Evolutionary conservation across 805 yeast species (phyloP).

Genomic region (Jamesozyma jinghongensis): DNA sequence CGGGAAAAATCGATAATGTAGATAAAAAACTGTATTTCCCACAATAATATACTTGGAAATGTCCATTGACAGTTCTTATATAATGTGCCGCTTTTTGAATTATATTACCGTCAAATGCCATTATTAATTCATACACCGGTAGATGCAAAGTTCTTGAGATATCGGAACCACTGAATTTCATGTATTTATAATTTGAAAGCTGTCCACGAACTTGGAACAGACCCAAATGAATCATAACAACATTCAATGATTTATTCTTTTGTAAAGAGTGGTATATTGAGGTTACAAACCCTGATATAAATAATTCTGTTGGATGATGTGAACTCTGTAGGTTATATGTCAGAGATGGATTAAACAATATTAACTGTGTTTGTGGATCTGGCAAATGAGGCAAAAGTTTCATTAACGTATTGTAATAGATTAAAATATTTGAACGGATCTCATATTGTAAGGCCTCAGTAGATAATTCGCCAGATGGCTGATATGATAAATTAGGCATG

Average conservation of each 20-base stretch:
- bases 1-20: slow-evolving; percentile 3
- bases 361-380: slow-evolving; percentile 14
- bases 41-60: slow-evolving; percentile 10
- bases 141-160: slow-evolving; percentile 16
- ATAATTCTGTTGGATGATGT: slow-evolving; percentile 23
- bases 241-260: slow-evolving; percentile 7
- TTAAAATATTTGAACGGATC: slow-evolving; percentile 19
- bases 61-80: slow-evolving; percentile 12
- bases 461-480: slow-evolving; percentile 23
- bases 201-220: slow-evolving; percentile 25
- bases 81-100: slow-evolving; percentile 9
- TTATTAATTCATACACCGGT: slow-evolving; percentile 23
- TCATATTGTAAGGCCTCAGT: slow-evolving; percentile 16
- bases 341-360: slow-evolving; percentile 25
- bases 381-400: slow-evolving; percentile 18
- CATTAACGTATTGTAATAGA: slow-evolving; percentile 16
- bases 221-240: slow-evolving; percentile 22
- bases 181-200: slow-evolving; percentile 27
- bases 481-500: slow-evolving; percentile 28
- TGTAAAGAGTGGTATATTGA: slow-evolving; percentile 15
- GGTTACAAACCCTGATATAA: slow-evolving; percentile 22
- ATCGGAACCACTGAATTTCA: slow-evolving; percentile 19
- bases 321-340: slow-evolving; percentile 17
- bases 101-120: slow-evolving; percentile 16
- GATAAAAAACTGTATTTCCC: slow-evolving; percentile 18